A percentile compares a stretch with the other conserved stretches of the same genome.
phyloP scores from a whole-genome alignment of 257 asterid species.

The Lantana camara region DNA sequence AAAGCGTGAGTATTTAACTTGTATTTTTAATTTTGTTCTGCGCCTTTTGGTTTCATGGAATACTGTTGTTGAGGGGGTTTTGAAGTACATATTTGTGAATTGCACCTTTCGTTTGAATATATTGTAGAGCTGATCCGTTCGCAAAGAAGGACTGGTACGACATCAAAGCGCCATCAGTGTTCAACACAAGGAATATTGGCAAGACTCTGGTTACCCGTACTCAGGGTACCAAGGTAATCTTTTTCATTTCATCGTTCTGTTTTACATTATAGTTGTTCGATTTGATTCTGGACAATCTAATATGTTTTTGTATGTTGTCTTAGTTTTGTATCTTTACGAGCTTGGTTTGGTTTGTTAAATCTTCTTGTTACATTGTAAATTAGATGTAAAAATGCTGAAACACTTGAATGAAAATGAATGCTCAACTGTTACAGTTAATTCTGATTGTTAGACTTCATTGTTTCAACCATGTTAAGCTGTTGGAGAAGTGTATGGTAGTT shows the following conservation, averaged over 20 bases:
- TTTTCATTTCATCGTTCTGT: not conserved
- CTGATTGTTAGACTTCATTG: not conserved
- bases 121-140: slow-evolving; percentile 49
- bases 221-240: slow-evolving; percentile 62
- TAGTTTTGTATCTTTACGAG: not conserved
- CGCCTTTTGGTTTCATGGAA: not conserved
- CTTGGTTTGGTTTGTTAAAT: not conserved
- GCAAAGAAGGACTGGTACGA: slow-evolving; percentile 72
- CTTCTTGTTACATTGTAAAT: too few species aligned
- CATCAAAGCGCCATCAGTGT: slow-evolving; percentile 59
- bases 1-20: slow-evolving; percentile 44
- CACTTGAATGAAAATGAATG: not conserved
- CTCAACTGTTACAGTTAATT: not conserved
- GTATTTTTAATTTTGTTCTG: not conserved
- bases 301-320: not conserved
- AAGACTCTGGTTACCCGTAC: slow-evolving; percentile 64
- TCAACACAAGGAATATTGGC: slow-evolving; percentile 49
- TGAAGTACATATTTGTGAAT: not conserved
- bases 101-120: not conserved
- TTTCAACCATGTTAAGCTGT: not conserved
- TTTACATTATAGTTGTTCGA: not conserved
- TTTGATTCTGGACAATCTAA: not conserved
- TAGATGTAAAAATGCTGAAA: too few species aligned
- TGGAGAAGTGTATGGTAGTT: not conserved
- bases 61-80: not conserved